Evolutionary conservation across 495 filamentous ascomycete genomes (phyloP).

Genomic region (Sordaria brevicollis): DNA sequence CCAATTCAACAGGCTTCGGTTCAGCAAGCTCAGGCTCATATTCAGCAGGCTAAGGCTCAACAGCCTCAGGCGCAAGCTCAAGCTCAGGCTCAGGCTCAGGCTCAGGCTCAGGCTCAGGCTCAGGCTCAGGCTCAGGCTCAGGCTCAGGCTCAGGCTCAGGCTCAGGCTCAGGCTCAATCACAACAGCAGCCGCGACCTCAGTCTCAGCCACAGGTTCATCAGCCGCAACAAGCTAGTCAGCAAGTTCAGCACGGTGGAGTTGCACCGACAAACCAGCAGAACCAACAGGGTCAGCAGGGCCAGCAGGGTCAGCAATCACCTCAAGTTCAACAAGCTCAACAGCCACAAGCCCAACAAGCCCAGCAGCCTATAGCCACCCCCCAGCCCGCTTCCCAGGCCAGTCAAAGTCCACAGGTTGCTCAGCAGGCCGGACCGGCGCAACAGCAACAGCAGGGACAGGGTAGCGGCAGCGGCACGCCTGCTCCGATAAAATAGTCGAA

Average conservation of each 20-base stretch:
- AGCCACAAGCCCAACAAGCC: constrained; percentile 11
- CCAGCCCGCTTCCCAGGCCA: not conserved
- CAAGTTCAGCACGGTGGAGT: constrained; percentile 1
- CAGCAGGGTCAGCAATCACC: constrained; percentile 1
- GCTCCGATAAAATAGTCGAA: constrained; percentile 10
- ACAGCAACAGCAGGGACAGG: constrained; percentile 27
- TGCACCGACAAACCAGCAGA: not conserved
- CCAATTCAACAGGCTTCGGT: too few species aligned
- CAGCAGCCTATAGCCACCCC: constrained; percentile 6
- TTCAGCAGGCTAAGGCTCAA: not conserved
- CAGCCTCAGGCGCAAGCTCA: constrained; percentile 1
- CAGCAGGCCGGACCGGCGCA: constrained; percentile 6
- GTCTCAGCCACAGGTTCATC: constrained; percentile 2
- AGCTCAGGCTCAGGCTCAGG: constrained; percentile 5
- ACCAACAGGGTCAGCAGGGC: not conserved
- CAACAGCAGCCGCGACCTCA: not conserved
- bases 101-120: not conserved
- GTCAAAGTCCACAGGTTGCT: not conserved
- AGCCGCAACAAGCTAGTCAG: constrained; percentile 12
- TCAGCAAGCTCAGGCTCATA: not conserved
- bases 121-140: not conserved
- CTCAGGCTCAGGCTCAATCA: not conserved
- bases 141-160: not conserved
- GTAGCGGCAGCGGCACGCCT: constrained; percentile 35
- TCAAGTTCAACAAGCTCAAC: constrained; percentile 8